Percentiles rank a stretch among this genome's conserved stretches.
Evolutionary conservation across 2,329 filamentous ascomycete species (phyloP).

Genomic region (Fusarium nodosum): DNA sequence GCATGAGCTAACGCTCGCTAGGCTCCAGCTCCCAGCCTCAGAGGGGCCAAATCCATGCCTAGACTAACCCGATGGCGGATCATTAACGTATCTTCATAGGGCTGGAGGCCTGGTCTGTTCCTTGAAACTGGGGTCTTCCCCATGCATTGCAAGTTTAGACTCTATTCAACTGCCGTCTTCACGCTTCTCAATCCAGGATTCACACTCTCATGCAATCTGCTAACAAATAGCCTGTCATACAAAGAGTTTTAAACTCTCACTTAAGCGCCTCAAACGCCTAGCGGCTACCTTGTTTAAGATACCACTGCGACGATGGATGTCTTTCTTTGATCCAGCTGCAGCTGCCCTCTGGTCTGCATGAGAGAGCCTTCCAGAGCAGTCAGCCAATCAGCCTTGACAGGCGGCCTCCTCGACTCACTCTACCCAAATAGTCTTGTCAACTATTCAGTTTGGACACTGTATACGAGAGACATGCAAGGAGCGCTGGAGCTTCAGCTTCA

Average conservation of each 20-base stretch:
- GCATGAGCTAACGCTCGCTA: slow-evolving; percentile 19
- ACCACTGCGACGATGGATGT: neutral
- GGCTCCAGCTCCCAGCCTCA: slow-evolving; percentile 24
- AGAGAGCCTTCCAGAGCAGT: neutral
- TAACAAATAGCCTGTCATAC: neutral
- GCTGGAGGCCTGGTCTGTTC: slow-evolving; percentile 27
- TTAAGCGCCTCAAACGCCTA: slow-evolving; percentile 14
- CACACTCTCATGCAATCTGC: slow-evolving; percentile 2
- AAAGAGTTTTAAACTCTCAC: neutral
- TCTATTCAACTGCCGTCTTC: slow-evolving; percentile 13
- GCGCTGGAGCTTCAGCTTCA: slow-evolving; percentile 12
- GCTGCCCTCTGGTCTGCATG: slow-evolving; percentile 6
- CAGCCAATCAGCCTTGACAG: slow-evolving; percentile 11
- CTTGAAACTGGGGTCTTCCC: slow-evolving; percentile 16
- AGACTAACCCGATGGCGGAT: slow-evolving; percentile 9
- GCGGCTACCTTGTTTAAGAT: slow-evolving; percentile 3
- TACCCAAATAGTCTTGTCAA: neutral
- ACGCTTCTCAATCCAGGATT: slow-evolving; percentile 7
- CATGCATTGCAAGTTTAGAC: slow-evolving; percentile 5
- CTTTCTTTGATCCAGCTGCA: slow-evolving; percentile 19
- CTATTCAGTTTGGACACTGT: slow-evolving; percentile 5
- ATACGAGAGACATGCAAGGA: slow-evolving; percentile 7
- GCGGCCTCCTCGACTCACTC: slow-evolving; percentile 19
- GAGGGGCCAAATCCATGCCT: slow-evolving; percentile 5
- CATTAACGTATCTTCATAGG: slow-evolving; percentile 27